Evolutionary conservation across 2,329 filamentous ascomycete species (phyloP), one percentile per base, ranked within the genome.

Genomic region (Ophiostoma novo-ulmi): DNA sequence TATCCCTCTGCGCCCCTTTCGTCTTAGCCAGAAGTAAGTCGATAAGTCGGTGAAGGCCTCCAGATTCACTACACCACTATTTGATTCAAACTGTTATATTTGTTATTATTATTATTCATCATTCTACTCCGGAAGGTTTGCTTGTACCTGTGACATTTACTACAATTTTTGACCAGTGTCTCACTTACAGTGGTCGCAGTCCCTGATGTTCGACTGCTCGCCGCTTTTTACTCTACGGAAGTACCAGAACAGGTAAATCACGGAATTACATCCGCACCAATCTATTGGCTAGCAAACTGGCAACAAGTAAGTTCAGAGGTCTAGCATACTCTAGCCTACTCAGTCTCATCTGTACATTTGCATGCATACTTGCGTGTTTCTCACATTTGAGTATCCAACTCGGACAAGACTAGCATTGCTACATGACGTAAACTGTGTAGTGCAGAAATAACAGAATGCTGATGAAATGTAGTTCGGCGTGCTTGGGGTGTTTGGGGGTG

Each of bases 11-110:
- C n/a, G 26, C 22, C 61, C 61, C 17, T 64, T 38, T 38, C 35
- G 61, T 64, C 61, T 11, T 64, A 64, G 61, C 26, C 35, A 35
- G 35, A 36, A 38, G 31, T 20, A n/a, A 17, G 31, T 36, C n/a
- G 61, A 64, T 35, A 64, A 64, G 61, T 64, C 61, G 61, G 61
- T 64, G 31, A 64, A 64, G 61, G 61, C 26, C 61, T 64, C 8
- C 58, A 26, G 26, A 17, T 64, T 36, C 31, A 22, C 35, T n/a
- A 64, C 61, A 64, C 31, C 61, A 64, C 22, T 38, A n/a, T 39
- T n/a, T 48, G 44, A 20, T 48, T 48, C 17, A 7, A 1, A 3
- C 1, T n/a, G 1, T 64, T n/a, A 5, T 38, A 26, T 38, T 13
- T 20, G 13, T 11, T 26, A 3, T 7, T 26, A 3, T 7, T 26